phyloP scores from a whole-genome alignment of 257 asterid species.

The Plantago ovata region DNA sequence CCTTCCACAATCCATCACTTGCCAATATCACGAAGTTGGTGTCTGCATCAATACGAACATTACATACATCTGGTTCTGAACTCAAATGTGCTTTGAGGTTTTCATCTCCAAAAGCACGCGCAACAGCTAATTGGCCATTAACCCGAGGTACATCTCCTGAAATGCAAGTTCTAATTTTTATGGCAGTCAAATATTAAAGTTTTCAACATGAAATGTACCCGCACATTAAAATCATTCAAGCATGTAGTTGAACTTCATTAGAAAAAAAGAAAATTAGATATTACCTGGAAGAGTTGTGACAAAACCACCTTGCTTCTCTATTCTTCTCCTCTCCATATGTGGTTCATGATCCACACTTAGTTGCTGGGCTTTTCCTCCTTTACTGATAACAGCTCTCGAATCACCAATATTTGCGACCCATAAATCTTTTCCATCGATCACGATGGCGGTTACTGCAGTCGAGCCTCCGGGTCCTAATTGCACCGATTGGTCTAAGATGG shows the following conservation, averaged over 20 bases:
- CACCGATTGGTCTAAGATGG: conserved; percentile 57
- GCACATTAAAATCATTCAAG: no score
- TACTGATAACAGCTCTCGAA: conserved; percentile 74
- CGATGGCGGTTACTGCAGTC: conserved; percentile 80
- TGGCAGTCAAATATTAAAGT: conserved; percentile 24
- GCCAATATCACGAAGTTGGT: conserved; percentile 67
- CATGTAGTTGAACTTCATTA: background rate
- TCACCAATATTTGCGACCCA: conserved; percentile 85
- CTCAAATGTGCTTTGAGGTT: conserved; percentile 76
- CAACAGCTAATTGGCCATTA: conserved; percentile 82
- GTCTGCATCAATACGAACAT: conserved; percentile 41
- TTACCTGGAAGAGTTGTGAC: conserved; percentile 75
- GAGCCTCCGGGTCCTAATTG: conserved; percentile 87
- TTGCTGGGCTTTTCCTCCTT: conserved; percentile 49
- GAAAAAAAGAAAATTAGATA: background rate
- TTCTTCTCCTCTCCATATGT: conserved; percentile 52
- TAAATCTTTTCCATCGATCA: conserved; percentile 65
- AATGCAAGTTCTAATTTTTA: conserved; percentile 26
- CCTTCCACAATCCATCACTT: conserved; percentile 94
- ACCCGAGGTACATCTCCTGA: conserved; percentile 87
- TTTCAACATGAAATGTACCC: no score
- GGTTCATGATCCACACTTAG: conserved; percentile 85
- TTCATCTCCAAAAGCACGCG: conserved; percentile 84
- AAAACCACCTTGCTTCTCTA: conserved; percentile 72
- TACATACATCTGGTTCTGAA: conserved; percentile 68